phyloP scores from a whole-genome alignment of 805 yeast species.

The Yamadazyma sp. region DNA sequence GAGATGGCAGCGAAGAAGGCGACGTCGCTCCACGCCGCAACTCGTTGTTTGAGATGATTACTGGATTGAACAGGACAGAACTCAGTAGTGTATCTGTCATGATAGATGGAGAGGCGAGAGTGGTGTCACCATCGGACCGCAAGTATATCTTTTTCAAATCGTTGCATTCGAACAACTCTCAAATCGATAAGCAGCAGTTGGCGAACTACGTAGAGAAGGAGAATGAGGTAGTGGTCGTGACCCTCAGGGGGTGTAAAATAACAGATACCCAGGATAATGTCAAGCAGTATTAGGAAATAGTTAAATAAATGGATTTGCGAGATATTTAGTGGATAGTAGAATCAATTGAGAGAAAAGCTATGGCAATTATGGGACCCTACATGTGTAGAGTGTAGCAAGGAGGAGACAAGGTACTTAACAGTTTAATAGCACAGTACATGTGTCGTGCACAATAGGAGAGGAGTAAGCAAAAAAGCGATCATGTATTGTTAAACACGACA shows the following conservation, averaged over 20 bases:
- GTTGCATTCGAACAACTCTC: constrained; percentile 59
- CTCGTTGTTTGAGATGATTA: constrained; percentile 53
- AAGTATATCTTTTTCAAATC: constrained; percentile 62
- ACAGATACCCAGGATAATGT: constrained; percentile 75
- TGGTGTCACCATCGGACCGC: constrained; percentile 39
- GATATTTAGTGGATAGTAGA: constrained; percentile 1
- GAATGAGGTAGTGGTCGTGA: constrained; percentile 63
- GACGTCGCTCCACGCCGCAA: constrained; percentile 27
- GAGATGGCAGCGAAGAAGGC: constrained; percentile 11
- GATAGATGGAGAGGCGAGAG: constrained; percentile 66
- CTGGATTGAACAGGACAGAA: constrained; percentile 77
- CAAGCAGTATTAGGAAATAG: constrained; percentile 24
- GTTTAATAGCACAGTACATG: too few species aligned
- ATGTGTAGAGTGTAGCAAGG: too few species aligned
- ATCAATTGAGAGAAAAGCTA: not conserved
- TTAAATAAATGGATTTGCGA: not conserved
- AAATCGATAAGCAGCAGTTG: constrained; percentile 70
- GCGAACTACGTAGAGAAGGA: constrained; percentile 47
- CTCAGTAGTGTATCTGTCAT: constrained; percentile 81
- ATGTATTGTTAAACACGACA: too few species aligned
- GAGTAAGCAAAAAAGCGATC: too few species aligned
- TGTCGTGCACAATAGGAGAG: too few species aligned
- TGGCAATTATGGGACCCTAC: too few species aligned
- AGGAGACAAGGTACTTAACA: too few species aligned
- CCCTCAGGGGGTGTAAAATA: constrained; percentile 69